phyloP scores from a whole-genome alignment of 768 basidiomycete genomes.

The Suillus decipiens region DNA sequence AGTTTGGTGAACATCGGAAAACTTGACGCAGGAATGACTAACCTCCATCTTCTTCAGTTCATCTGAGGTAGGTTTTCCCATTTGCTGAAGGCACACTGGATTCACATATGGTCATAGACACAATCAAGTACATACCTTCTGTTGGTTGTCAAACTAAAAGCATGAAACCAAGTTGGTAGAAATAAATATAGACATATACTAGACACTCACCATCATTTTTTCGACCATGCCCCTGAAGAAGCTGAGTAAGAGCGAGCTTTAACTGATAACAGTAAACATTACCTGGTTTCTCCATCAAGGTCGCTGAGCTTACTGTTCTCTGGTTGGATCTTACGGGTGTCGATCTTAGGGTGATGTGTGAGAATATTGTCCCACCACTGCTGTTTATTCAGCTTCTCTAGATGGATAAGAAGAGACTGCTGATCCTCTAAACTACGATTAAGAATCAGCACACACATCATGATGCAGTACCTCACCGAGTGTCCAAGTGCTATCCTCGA shows the following conservation, averaged over 20 bases:
- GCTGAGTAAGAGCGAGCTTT: slow-evolving; percentile 7
- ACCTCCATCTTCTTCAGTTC: slow-evolving; percentile 93
- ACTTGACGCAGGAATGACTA: slow-evolving; percentile 14
- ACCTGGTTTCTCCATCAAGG: slow-evolving; percentile 94
- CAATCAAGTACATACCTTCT: slow-evolving; percentile 33
- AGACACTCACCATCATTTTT: slow-evolving; percentile 94
- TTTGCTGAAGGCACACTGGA: slow-evolving; percentile 57
- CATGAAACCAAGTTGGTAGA: slow-evolving; percentile 2
- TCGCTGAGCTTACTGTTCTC: slow-evolving; percentile 95
- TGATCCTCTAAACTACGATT: slow-evolving; percentile 67
- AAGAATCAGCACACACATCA: slow-evolving; percentile 9
- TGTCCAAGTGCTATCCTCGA: slow-evolving; percentile 98
- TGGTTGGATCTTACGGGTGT: slow-evolving; percentile 94
- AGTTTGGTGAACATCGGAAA: slow-evolving; percentile 7
- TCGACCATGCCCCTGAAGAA: slow-evolving; percentile 88
- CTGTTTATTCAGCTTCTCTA: slow-evolving; percentile 85
- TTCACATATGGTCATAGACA: background rate
- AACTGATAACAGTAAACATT: slow-evolving; percentile 2
- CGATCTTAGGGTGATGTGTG: slow-evolving; percentile 94
- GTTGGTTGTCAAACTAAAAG: slow-evolving; percentile 45
- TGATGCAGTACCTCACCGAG: slow-evolving; percentile 60
- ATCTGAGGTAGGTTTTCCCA: slow-evolving; percentile 95
- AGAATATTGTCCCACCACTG: slow-evolving; percentile 99
- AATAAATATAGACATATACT: slow-evolving; percentile 1
- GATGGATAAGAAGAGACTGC: slow-evolving; percentile 66